Base-by-base conservation (phyloP, 2,329 filamentous ascomycete species). In the Coniochaeta hoffmannii region DNA sequence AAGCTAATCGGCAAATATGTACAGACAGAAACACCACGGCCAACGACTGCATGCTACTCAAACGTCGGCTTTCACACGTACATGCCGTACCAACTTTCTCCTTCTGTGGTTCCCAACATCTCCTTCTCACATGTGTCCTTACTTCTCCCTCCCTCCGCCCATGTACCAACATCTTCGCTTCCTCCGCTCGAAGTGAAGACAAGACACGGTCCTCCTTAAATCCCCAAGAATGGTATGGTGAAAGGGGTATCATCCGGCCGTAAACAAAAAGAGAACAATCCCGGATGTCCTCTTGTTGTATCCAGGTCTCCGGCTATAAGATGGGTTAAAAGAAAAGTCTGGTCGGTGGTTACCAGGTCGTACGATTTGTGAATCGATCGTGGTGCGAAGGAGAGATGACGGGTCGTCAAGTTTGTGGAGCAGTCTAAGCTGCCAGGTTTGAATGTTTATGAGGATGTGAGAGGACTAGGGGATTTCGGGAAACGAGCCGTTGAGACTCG, bases 171-270 rank as follows among this genome's bases (percentile, higher is more conserved):
- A 24, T 28, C 19, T 28, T 28, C 41, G 12, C 17, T 41, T 36
- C 34, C 36, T 22, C 22, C 3, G 17, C 17, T 7, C 36, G 17
- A 41, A 41, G 36, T 9, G 15, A 24, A 46, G 41, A 46, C 41
- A 28, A 46, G 9, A 41, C 17, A 41, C 41, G 19, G 41, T 19
- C 41, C 15, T 44, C 38, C 41, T 46, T 22, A 46, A 28, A 46
- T 28, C 24, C 41, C 24, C 41, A 10, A 12, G 30, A 32, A 32
- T 32, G 12, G 24, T 15, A 28, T 46, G 41, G 41, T 46, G 22
- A n/a, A 46, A 11, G 41, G 41, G 41, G 41, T 46, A 46, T 46
- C 41, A 46, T 44, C 41, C 19, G 41, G 41, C 41, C 41, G 41
- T 46, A 26, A 46, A 32, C 30, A 32, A 46, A 28, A 28, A 7